These are phyloP conservation scores for Aspergillus sp. DNA, from an alignment of 2,329 filamentous ascomycete species.

Conservation along the genomic window DNA sequence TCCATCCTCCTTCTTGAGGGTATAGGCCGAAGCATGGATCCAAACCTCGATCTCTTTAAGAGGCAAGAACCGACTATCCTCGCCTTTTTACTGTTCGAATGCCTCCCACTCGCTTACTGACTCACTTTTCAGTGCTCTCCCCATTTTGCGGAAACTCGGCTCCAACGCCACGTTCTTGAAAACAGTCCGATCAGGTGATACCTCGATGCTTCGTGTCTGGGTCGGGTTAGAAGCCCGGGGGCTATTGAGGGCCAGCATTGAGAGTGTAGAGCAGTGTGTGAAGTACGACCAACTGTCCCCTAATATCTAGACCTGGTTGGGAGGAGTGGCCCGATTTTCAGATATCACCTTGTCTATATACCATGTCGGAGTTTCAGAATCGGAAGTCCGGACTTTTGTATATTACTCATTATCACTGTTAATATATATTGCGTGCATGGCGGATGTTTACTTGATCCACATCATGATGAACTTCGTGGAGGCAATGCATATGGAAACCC, in stretches of 20 bases:
- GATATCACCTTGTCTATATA: neutral
- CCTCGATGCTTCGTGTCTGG: slow-evolving; percentile 88
- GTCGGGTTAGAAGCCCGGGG: slow-evolving; percentile 82
- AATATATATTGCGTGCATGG: too few relatives aligned
- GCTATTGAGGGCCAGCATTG: slow-evolving; percentile 85
- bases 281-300: slow-evolving; percentile 87
- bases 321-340: neutral
- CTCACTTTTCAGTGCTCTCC: slow-evolving; percentile 64
- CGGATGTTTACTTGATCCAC: too few relatives aligned
- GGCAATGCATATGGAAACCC: too few relatives aligned
- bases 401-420: neutral
- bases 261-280: slow-evolving; percentile 85
- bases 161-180: slow-evolving; percentile 55
- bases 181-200: slow-evolving; percentile 71
- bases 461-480: too few relatives aligned
- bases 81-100: neutral
- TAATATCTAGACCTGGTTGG: slow-evolving; percentile 61
- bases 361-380: neutral
- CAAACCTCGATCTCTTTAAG: slow-evolving; percentile 80
- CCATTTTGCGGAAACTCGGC: slow-evolving; percentile 84
- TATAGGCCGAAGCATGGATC: slow-evolving; percentile 84
- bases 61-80: slow-evolving; percentile 49
- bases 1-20: slow-evolving; percentile 92
- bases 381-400: neutral
- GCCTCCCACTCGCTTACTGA: neutral